Conservation (phyloP, 1,284 basidiomycete genomes). For the Papiliotrema terrestris region DNA sequence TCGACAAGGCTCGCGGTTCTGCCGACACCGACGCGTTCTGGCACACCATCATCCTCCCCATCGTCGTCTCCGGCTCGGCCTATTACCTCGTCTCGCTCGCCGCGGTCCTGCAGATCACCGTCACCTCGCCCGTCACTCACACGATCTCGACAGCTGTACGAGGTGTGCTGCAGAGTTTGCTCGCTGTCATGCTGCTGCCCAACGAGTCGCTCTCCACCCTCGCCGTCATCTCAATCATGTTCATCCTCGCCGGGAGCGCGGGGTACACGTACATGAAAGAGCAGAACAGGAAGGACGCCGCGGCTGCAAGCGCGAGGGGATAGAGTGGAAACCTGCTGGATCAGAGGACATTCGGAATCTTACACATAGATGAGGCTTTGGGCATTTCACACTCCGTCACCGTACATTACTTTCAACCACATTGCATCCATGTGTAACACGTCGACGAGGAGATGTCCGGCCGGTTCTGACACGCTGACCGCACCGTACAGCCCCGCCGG, state of each 20-base stretch:
- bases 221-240: background rate
- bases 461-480: too few species aligned
- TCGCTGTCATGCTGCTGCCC: background rate
- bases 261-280: constrained; percentile 1
- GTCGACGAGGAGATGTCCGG: too few species aligned
- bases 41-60: background rate
- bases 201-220: background rate
- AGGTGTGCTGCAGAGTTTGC: background rate
- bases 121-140: constrained; percentile 1
- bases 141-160: constrained; percentile 1
- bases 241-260: background rate
- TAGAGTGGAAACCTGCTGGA: too few species aligned
- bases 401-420: too few species aligned
- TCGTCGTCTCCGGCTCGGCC: background rate
- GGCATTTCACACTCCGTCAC: too few species aligned
- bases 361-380: too few species aligned
- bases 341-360: too few species aligned
- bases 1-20: background rate
- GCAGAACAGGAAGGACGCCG: background rate
- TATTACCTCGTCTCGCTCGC: constrained; percentile 5
- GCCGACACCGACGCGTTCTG: background rate
- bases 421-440: too few species aligned
- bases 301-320: too few species aligned
- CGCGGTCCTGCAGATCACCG: constrained; percentile 1
- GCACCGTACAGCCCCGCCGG: too few species aligned